Base-by-base conservation (phyloP, 78 protist genomes). In the Polysphondylium violaceum region DNA sequence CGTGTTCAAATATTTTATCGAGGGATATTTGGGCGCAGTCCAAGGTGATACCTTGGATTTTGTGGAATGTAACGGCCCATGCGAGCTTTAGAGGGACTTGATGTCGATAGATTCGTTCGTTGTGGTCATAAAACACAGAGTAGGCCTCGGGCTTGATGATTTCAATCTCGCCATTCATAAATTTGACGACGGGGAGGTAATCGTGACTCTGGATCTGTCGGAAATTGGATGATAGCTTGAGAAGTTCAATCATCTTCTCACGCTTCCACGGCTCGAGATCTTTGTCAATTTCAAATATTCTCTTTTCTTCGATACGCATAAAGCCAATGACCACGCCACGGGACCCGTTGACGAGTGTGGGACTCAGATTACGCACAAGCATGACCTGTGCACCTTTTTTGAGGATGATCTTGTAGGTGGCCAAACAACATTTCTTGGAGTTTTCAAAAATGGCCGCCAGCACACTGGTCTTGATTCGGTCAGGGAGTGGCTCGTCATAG, bases 41-140 rank as follows among this genome's bases (percentile, higher is more conserved):
- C 29, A 96, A 53, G 1, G 96, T 76, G 44, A 94, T n/a, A 74
- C 98, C 98, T 71, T 96, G 98, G 29, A 87, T 41, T 76, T 96
- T 96, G 72, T 96, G 98, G 23, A 96, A 65, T 11, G 98, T 96
- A 33, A 92, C 65, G 0, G 96, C 95, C 95, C 96, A 96, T 2
- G 98, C 98, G 8, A 94, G 43, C 7, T 67, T 74, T 12, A 96
- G 40, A 12, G 96, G 95, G 16, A 96, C 50, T 71, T 96, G 98
- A 47, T 5, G 0, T 9, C 98, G 94, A 38, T 86, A 68, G 60
- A 36, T 38, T 50, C 92, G 21, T 40, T 75, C 92, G 17, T 6
- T 55, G 40, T 33, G n/a, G 3, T 74, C 92, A 51, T 38, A 74
- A 25, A 43, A 41, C 5, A 75, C 85, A 1, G 77, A 86, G 38